phyloP scores from a whole-genome alignment of 805 yeast genomes.

The Zygoascus ofunaensis region DNA sequence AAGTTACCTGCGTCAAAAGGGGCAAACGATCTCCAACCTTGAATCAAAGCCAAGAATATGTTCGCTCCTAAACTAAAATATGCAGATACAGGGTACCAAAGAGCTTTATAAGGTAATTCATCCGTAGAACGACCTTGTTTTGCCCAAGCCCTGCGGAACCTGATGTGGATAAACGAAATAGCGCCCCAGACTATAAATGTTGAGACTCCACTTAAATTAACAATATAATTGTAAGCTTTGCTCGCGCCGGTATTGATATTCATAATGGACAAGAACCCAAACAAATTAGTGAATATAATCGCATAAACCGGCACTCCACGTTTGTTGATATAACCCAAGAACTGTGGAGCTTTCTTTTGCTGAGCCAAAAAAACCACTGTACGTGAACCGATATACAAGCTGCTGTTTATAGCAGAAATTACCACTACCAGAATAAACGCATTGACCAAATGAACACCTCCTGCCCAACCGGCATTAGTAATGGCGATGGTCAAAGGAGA shows the following conservation, averaged over 20 bases:
- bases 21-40: conserved; percentile 55
- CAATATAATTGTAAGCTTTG: conserved; percentile 50
- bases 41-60: conserved; percentile 46
- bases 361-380: conserved; percentile 56
- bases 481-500: conserved; percentile 44
- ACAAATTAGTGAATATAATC: conserved; percentile 43
- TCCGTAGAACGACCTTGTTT: conserved; percentile 33
- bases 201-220: conserved; percentile 56
- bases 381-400: conserved; percentile 61
- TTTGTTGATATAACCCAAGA: conserved; percentile 43
- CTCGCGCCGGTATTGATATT: conserved; percentile 51
- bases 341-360: conserved; percentile 50
- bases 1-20: conserved; percentile 51
- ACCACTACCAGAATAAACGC: conserved; percentile 57
- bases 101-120: conserved; percentile 46
- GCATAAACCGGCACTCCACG: conserved; percentile 61
- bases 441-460: conserved; percentile 46
- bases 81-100: conserved; percentile 45
- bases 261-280: conserved; percentile 51
- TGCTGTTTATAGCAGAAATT: conserved; percentile 59
- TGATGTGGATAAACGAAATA: conserved; percentile 45
- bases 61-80: conserved; percentile 42
- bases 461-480: conserved; percentile 43
- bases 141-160: conserved; percentile 45
- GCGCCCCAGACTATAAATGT: conserved; percentile 62